Base-by-base conservation (phyloP, 106 monocot genomes). In the Acorus calamus region DNA sequence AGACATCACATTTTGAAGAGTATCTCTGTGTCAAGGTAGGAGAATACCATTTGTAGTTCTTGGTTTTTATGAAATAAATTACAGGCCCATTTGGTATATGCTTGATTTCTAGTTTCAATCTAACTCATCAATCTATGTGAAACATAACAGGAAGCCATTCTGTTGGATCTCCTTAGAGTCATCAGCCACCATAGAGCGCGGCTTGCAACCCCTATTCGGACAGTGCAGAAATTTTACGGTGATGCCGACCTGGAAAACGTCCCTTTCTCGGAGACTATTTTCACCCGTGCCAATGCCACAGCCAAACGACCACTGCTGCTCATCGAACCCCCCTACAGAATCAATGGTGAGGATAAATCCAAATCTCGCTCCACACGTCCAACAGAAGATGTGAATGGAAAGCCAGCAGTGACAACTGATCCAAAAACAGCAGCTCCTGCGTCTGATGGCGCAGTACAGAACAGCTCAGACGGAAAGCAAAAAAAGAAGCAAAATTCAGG, bases 231-330 rank as follows among this genome's bases (percentile, higher is more conserved):
- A 64, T 28, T 64, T 43, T 69, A 76, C 44, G 49, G 69, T 44
- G 68, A 75, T 28, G 50, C n/a, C 41, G 74, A 75, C 41, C 11
- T 68, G 8, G 63, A 76, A 47, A 69, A 69, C 49, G 42, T 57
- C 8, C 67, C 75, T 44, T 69, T 64, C n/a, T 49, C 63, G 9
- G 68, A 74, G 42, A 49, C 68, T 6, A 48, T 74, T 41, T 68
- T 74, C 14, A 68, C 74, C 7, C 48, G 50, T 61, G 55, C 69
- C 41, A 69, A 71, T 6, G 44, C 73, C 14, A 52, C 67, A 43
- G 14, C 69, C 28, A 84, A 60, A 67, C 87, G 78, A 4, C 81
- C 96, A 46, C 57, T 84, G 14, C 87, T 88, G 72, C 71, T 98
- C 46, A 71, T 91, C 12, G 96, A 91, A 7, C 66, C 84, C 44